These are phyloP conservation scores for Dinochytrium kinnereticum DNA, from an alignment of 371 early-diverging fungal genomes.

Conservation along the genomic window DNA sequence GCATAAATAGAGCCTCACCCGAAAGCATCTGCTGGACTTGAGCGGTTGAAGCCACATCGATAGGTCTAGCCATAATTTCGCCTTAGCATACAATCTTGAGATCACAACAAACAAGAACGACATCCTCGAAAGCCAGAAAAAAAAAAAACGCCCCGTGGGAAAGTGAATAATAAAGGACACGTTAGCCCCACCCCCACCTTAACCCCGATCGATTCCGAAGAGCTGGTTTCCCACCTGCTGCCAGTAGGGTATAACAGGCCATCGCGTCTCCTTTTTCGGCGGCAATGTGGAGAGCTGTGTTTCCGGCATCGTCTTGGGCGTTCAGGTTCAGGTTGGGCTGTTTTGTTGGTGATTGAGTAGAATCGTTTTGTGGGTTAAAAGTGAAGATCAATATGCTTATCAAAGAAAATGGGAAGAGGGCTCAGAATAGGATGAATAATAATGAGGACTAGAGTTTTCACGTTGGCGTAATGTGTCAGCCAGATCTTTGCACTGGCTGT, in stretches of 20 bases:
- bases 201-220: not conserved
- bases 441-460: not conserved
- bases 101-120: not conserved
- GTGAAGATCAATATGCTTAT: too few species aligned
- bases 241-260: not conserved
- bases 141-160: too few species aligned
- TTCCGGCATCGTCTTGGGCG: not conserved
- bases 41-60: not conserved
- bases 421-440: not conserved
- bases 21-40: conserved; percentile 1
- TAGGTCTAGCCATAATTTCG: too few species aligned
- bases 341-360: too few species aligned
- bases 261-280: not conserved
- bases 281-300: conserved; percentile 11
- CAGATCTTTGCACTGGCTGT: too few species aligned
- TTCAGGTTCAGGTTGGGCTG: not conserved
- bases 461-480: not conserved
- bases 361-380: too few species aligned
- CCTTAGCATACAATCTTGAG: not conserved
- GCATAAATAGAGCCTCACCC: not conserved
- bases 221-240: not conserved
- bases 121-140: not conserved
- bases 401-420: not conserved
- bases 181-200: too few species aligned
- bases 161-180: too few species aligned